Conservation (phyloP, 768 basidiomycete species). For the Lanmaoa rubissima region DNA sequence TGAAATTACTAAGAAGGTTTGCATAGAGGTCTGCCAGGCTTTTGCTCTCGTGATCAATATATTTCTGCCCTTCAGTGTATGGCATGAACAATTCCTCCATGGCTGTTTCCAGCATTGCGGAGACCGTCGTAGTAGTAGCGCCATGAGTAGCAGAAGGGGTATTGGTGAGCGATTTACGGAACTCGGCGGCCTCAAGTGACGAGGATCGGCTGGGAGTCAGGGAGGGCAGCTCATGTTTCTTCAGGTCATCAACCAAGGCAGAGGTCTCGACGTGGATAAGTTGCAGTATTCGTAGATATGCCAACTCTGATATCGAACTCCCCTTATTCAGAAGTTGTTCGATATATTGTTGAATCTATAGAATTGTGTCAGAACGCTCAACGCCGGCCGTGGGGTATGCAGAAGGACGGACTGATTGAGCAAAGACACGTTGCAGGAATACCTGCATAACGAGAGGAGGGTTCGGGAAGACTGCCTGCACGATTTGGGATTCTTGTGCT, state of each 20-base stretch:
- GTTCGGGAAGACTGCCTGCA: constrained; percentile 97
- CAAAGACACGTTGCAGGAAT: constrained; percentile 95
- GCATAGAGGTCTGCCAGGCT: constrained; percentile 80
- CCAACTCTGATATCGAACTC: constrained; percentile 75
- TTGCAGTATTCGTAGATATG: constrained; percentile 88
- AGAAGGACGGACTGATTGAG: constrained; percentile 74
- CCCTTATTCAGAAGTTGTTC: constrained; percentile 83
- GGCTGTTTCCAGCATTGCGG: constrained; percentile 88
- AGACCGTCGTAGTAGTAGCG: constrained; percentile 49
- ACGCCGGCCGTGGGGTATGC: neutral
- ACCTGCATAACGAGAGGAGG: constrained; percentile 97
- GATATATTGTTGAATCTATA: constrained; percentile 94
- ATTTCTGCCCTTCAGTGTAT: constrained; percentile 87
- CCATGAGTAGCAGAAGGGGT: constrained; percentile 40
- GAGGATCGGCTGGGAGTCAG: constrained; percentile 52
- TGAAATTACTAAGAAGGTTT: constrained; percentile 66
- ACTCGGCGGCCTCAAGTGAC: constrained; percentile 61
- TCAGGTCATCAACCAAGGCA: constrained; percentile 84
- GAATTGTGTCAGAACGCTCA: constrained; percentile 4
- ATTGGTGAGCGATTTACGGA: constrained; percentile 52
- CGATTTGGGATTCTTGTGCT: constrained; percentile 94
- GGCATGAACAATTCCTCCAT: constrained; percentile 96
- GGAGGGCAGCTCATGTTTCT: constrained; percentile 81
- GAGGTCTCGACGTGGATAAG: constrained; percentile 81
- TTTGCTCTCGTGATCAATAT: constrained; percentile 88